phyloP scores from a whole-genome alignment of 2,329 filamentous ascomycete species.

The Dactylellina cionopaga region DNA sequence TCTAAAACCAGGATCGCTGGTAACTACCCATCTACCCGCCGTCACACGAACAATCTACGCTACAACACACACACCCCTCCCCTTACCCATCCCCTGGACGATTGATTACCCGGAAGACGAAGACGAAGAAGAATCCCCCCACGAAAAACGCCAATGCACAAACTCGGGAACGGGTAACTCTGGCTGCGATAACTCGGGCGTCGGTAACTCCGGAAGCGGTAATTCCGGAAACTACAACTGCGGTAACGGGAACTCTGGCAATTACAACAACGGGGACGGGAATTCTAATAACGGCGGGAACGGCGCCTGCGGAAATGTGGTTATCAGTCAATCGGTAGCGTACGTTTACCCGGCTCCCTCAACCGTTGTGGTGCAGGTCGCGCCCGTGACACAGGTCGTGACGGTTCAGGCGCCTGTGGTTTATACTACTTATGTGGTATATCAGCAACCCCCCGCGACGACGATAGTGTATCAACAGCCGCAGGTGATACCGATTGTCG shows the following conservation, averaged over 20 bases:
- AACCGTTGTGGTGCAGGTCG: constrained; percentile 37
- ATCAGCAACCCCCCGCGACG: constrained; percentile 30
- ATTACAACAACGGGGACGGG: constrained; percentile 37
- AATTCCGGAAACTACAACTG: constrained; percentile 50
- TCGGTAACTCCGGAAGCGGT: constrained; percentile 38
- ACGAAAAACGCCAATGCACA: constrained; percentile 40
- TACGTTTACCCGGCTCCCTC: constrained; percentile 44
- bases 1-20: constrained; percentile 21
- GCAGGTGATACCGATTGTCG: constrained; percentile 34
- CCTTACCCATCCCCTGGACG: constrained; percentile 34
- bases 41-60: constrained; percentile 41
- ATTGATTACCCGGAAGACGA: constrained; percentile 46
- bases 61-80: constrained; percentile 39
- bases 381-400: constrained; percentile 28
- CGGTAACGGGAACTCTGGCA: constrained; percentile 48
- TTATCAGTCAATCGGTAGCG: constrained; percentile 31
- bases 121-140: background rate
- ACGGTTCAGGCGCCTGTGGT: constrained; percentile 31
- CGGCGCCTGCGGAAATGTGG: constrained; percentile 39
- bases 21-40: constrained; percentile 39
- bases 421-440: constrained; percentile 49
- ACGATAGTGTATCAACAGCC: constrained; percentile 41
- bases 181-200: constrained; percentile 39
- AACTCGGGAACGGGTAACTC: constrained; percentile 41
- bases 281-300: constrained; percentile 32